phyloP scores from a whole-genome alignment of 768 basidiomycete species.

The Gyrodon lividus region DNA sequence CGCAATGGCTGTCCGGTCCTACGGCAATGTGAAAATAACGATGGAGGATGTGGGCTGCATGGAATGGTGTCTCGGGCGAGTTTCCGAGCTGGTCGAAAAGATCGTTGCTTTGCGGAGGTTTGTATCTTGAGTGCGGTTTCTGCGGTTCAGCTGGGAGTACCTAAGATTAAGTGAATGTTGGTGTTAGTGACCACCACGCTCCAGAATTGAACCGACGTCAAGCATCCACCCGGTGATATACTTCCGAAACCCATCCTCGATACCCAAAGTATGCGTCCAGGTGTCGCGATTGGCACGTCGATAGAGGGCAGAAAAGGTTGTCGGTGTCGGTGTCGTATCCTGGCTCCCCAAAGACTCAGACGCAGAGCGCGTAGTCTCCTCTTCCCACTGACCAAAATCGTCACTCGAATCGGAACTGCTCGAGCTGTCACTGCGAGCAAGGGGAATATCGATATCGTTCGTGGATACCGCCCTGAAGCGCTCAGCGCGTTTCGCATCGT shows the following conservation, averaged over 20 bases:
- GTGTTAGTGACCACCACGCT: not conserved
- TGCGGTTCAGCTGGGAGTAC: not conserved
- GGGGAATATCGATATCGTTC: not conserved
- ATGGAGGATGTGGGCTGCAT: conserved; percentile 59
- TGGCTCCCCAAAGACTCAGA: conserved; percentile 24
- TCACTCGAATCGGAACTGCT: conserved; percentile 14
- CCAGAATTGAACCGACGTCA: conserved; percentile 30
- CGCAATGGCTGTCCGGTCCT: not conserved
- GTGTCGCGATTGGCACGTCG: not conserved
- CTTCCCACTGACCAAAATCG: conserved; percentile 15
- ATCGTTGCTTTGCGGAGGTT: not conserved
- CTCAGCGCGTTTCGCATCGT: conserved; percentile 10
- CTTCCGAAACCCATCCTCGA: conserved; percentile 35
- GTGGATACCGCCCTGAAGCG: not conserved
- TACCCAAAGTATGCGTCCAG: conserved; percentile 26
- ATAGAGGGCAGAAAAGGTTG: not conserved
- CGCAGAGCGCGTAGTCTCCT: conserved; percentile 10
- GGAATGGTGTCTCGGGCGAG: conserved; percentile 61
- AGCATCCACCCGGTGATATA: conserved; percentile 46
- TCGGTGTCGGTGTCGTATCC: not conserved
- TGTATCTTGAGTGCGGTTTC: not conserved
- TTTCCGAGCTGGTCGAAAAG: conserved; percentile 53
- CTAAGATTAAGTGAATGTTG: not conserved
- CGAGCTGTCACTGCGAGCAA: conserved; percentile 6
- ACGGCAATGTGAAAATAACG: conserved; percentile 51